Conservation (phyloP, 2,329 filamentous ascomycete genomes). For the Fusarium sp. region DNA sequence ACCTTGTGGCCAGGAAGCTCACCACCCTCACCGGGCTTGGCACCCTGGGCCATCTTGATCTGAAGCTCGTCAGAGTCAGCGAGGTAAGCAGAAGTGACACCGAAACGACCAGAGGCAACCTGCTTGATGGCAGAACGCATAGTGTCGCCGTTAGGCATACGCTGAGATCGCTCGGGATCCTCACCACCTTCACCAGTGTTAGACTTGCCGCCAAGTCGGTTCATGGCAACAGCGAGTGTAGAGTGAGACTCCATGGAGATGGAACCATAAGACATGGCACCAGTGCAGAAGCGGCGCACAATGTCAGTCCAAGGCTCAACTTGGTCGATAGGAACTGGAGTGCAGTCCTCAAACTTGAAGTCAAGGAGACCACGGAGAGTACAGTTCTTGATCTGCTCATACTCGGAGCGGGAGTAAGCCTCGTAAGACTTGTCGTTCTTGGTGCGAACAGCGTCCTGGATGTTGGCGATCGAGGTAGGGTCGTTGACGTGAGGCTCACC, state of each 20-base stretch:
- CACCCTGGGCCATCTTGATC: slow-evolving; percentile 99
- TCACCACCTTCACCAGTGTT: slow-evolving; percentile 98
- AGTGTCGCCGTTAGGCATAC: slow-evolving; percentile 90
- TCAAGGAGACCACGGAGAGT: slow-evolving; percentile 94
- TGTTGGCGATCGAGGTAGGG: slow-evolving; percentile 92
- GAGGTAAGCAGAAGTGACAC: slow-evolving; percentile 94
- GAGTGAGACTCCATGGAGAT: slow-evolving; percentile 99
- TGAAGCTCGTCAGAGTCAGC: slow-evolving; percentile 96
- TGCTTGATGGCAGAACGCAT: slow-evolving; percentile 99
- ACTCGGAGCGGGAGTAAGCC: slow-evolving; percentile 91
- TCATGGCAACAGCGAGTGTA: slow-evolving; percentile 95
- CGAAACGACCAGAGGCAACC: slow-evolving; percentile 94
- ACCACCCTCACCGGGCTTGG: slow-evolving; percentile 97
- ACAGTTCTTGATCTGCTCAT: slow-evolving; percentile 96
- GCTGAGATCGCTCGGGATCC: slow-evolving; percentile 88
- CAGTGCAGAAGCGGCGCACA: slow-evolving; percentile 94
- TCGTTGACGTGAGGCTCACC: slow-evolving; percentile 97
- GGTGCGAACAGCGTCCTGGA: slow-evolving; percentile 93
- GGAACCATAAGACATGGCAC: slow-evolving; percentile 98
- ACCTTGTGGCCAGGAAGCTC: slow-evolving; percentile 98
- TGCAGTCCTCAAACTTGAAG: slow-evolving; percentile 91
- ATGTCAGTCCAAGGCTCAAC: slow-evolving; percentile 99
- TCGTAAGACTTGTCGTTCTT: slow-evolving; percentile 99
- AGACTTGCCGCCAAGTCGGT: slow-evolving; percentile 93
- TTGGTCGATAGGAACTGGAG: slow-evolving; percentile 91